Percentiles rank a stretch among this genome's conserved stretches.
These are phyloP conservation scores for Brettanomyces anomalus DNA, from an alignment of 805 yeast species.

Conservation along the genomic window DNA sequence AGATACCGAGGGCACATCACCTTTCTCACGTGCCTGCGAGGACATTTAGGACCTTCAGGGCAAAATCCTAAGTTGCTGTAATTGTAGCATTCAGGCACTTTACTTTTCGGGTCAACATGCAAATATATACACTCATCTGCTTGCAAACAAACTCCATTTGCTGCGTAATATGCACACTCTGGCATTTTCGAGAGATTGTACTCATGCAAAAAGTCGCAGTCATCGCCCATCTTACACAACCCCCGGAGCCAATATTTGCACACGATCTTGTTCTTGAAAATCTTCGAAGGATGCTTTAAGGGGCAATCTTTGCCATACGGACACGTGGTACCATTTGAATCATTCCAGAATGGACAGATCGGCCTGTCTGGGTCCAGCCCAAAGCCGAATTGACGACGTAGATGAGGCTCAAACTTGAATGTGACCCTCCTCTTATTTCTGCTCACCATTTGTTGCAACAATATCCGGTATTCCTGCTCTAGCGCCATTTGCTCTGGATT, in stretches of 20 bases:
- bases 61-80: conserved; percentile 83
- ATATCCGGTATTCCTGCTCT: conserved; percentile 6
- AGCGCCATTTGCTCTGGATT: conserved; percentile 9
- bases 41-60: conserved; percentile 82
- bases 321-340: conserved; percentile 52
- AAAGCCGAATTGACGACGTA: conserved; percentile 70
- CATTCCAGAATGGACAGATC: conserved; percentile 63
- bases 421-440: conserved; percentile 6
- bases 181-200: conserved; percentile 93
- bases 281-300: conserved; percentile 65
- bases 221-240: conserved; percentile 90
- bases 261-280: conserved; percentile 67
- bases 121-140: conserved; percentile 88
- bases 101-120: conserved; percentile 83
- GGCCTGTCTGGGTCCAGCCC: conserved; percentile 88
- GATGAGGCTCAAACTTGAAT: conserved; percentile 71
- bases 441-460: conserved; percentile 9
- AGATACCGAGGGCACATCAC: conserved; percentile 70
- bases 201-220: conserved; percentile 94
- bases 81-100: conserved; percentile 79
- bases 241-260: conserved; percentile 99
- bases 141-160: conserved; percentile 82
- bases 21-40: conserved; percentile 69
- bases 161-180: conserved; percentile 81
- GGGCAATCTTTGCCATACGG: conserved; percentile 84